Evolutionary conservation across 2,329 filamentous ascomycete species (phyloP).

Genomic region (Penicillium sp.): DNA sequence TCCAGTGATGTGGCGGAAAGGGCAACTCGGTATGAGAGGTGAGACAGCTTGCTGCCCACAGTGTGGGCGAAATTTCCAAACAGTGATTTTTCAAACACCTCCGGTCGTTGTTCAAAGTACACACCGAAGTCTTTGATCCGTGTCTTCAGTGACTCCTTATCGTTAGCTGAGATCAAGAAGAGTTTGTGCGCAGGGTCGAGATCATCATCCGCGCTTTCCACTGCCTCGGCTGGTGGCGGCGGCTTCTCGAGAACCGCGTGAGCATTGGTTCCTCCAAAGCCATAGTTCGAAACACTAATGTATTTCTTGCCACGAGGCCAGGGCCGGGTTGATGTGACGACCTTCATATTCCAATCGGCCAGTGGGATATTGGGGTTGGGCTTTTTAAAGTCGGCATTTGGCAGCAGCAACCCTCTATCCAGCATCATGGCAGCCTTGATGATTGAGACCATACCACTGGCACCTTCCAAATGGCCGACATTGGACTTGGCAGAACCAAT

Average conservation of each 20-base stretch:
- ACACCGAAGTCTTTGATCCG: slow-evolving; percentile 25
- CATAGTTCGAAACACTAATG: slow-evolving; percentile 28
- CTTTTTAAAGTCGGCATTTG: slow-evolving; percentile 27
- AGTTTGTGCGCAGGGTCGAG: slow-evolving; percentile 21
- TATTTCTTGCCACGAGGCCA: slow-evolving; percentile 31
- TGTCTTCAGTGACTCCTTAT: slow-evolving; percentile 25
- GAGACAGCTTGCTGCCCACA: slow-evolving; percentile 25
- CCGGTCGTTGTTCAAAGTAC: slow-evolving; percentile 26
- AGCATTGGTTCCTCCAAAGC: slow-evolving; percentile 31
- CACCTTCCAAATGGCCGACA: slow-evolving; percentile 37
- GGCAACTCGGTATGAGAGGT: slow-evolving; percentile 27
- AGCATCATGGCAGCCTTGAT: slow-evolving; percentile 32
- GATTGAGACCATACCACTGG: slow-evolving; percentile 29
- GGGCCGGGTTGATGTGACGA: slow-evolving; percentile 18
- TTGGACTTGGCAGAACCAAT: slow-evolving; percentile 29
- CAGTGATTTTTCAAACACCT: slow-evolving; percentile 23
- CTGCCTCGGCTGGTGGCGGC: slow-evolving; percentile 3
- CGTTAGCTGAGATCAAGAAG: slow-evolving; percentile 27
- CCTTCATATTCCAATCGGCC: slow-evolving; percentile 26
- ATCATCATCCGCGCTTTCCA: slow-evolving; percentile 10
- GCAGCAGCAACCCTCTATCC: slow-evolving; percentile 25
- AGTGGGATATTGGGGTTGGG: slow-evolving; percentile 30
- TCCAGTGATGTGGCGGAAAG: slow-evolving; percentile 20
- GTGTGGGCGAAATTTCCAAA: slow-evolving; percentile 28
- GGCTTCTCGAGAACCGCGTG: slow-evolving; percentile 26